Base-by-base conservation (phyloP, 1,139 yeast genomes). In the Magnusiomyces sp. region DNA sequence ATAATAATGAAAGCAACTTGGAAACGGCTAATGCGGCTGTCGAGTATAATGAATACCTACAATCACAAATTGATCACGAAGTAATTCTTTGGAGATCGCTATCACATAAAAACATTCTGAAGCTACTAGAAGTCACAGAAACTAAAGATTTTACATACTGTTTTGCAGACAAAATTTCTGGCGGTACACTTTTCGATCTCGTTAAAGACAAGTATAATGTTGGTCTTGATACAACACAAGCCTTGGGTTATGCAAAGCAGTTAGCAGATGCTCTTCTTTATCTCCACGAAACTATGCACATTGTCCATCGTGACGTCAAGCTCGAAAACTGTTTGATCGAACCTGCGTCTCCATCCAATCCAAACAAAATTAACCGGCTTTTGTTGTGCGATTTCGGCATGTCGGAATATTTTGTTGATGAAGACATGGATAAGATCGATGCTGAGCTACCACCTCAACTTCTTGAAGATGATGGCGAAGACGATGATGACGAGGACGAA, bases 221-320 rank as follows among this genome's bases (percentile, higher is more conserved):
- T 10, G 48, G 54, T 2, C 36, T 53, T 19, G 46, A 54, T 9
- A 36, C 49, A n/a, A 40, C 40, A 9, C 50, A 63, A 37, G 69
- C 68, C 9, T 58, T 58, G 31, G 58, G 58, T n/a, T 76, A 75
- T 55, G 62, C 77, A 1, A 59, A 64, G 36, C 89, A 85, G 58
- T 72, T 87, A 2, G 74, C 79, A 2, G 67, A 72, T 16, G 95
- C 88, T 0, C 64, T 90, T 40, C 59, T 67, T 41, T 87, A 85
- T 62, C 74, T 90, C 78, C 97, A 90, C 64, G 75, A 75, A 11
- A 71, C 73, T 53, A 83, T 82, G 4, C 54, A 57, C 14, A 74
- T 87, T 34, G 90, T 84, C 7, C 97, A 90, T 62, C 95, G 97
- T 1, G 97, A 90, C 66, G 70, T 90, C 42, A 90, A 90, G 65